phyloP scores from a whole-genome alignment of 169 alveolate species.

The Plasmodium yoelii region DNA sequence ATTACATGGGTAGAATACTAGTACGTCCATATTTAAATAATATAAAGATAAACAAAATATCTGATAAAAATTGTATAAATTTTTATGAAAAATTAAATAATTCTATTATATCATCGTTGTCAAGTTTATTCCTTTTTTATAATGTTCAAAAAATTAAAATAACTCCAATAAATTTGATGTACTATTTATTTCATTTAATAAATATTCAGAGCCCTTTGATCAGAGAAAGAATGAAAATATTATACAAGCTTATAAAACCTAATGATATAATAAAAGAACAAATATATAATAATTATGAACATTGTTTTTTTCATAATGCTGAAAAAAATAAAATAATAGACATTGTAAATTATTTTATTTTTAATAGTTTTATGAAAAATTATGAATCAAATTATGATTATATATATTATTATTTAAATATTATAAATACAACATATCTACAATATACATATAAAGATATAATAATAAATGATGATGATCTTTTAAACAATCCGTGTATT shows the following conservation, averaged over 20 bases:
- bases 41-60: conserved; percentile 24
- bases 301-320: conserved; percentile 30
- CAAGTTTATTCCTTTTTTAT: conserved; percentile 31
- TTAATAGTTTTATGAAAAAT: conserved; percentile 51
- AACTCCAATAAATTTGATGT: conserved; percentile 67
- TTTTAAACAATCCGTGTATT: conserved; percentile 11
- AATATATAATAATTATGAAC: conserved; percentile 50
- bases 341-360: conserved; percentile 51
- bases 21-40: conserved; percentile 4
- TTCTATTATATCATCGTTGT: conserved; percentile 6
- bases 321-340: conserved; percentile 56
- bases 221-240: conserved; percentile 34
- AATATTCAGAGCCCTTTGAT: conserved; percentile 27
- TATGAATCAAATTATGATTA: conserved; percentile 33
- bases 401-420: conserved; percentile 47
- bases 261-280: conserved; percentile 50
- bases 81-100: conserved; percentile 15
- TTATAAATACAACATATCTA: conserved; percentile 43
- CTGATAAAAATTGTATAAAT: neutral
- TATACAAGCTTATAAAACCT: conserved; percentile 23
- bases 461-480: conserved; percentile 7
- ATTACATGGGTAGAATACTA: conserved; percentile 34
- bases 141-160: conserved; percentile 26
- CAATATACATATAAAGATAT: conserved; percentile 13
- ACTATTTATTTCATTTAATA: conserved; percentile 57